These are phyloP conservation scores for Gaertneriomyces sp. DNA, from an alignment of 192 early-diverging fungal species.

Conservation along the genomic window DNA sequence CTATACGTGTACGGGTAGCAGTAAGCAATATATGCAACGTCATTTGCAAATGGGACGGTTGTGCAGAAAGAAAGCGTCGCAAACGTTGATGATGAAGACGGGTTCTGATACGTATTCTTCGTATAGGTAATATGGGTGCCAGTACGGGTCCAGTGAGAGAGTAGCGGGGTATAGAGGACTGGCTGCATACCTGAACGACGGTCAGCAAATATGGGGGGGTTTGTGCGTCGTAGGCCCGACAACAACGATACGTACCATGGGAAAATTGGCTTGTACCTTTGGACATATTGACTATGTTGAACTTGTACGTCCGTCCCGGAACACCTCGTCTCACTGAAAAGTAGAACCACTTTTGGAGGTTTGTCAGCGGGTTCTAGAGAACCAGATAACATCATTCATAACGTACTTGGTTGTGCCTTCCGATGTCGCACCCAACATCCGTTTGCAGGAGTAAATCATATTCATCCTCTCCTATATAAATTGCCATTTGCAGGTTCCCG, in stretches of 20 bases:
- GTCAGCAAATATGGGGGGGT: not conserved
- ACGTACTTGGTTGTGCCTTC: constrained; percentile 53
- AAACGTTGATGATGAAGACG: constrained; percentile 23
- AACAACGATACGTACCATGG: constrained; percentile 34
- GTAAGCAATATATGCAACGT: constrained; percentile 48
- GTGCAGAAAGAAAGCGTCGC: constrained; percentile 44
- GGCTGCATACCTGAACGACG: constrained; percentile 51
- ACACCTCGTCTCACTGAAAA: constrained; percentile 42
- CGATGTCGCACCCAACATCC: constrained; percentile 45
- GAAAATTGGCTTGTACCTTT: constrained; percentile 51
- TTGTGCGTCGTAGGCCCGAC: not conserved
- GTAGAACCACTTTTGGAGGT: constrained; percentile 48
- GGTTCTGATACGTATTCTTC: constrained; percentile 34
- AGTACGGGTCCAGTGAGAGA: constrained; percentile 40
- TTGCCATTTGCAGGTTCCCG: constrained; percentile 54
- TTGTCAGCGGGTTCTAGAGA: not conserved
- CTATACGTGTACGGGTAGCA: constrained; percentile 55
- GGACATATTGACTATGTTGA: constrained; percentile 57
- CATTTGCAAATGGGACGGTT: constrained; percentile 24
- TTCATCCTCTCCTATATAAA: constrained; percentile 40
- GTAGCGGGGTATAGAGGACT: constrained; percentile 43
- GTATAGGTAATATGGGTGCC: constrained; percentile 46
- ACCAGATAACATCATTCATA: not conserved
- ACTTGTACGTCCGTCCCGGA: constrained; percentile 37
- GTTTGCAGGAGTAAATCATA: constrained; percentile 52